phyloP scores from a whole-genome alignment of 1,139 yeast species.

The Hansenula anomala region DNA sequence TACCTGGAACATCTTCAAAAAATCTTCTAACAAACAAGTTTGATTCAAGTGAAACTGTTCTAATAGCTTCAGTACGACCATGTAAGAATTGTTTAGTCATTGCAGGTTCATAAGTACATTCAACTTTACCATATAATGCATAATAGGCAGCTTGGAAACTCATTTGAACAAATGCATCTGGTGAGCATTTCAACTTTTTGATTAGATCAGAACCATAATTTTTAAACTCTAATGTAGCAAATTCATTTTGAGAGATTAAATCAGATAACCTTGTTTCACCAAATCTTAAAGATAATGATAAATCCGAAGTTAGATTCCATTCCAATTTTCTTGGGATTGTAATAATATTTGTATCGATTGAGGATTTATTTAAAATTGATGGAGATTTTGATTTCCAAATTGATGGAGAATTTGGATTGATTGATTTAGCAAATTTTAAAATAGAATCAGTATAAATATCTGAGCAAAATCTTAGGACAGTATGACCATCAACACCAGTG shows the following conservation, averaged over 20 bases:
- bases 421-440: conserved; percentile 77
- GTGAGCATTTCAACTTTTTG: conserved; percentile 83
- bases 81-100: conserved; percentile 87
- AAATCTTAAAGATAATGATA: conserved; percentile 76
- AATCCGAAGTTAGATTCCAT: conserved; percentile 78
- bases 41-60: conserved; percentile 79
- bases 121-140: conserved; percentile 88
- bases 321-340: conserved; percentile 83
- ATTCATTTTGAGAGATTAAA: conserved; percentile 85
- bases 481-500: conserved; percentile 95
- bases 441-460: conserved; percentile 92
- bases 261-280: conserved; percentile 90
- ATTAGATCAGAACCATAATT: conserved; percentile 73
- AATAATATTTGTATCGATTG: conserved; percentile 35
- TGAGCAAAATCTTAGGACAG: conserved; percentile 81
- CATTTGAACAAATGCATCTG: conserved; percentile 94
- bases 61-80: conserved; percentile 89
- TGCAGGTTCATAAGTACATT: conserved; percentile 93
- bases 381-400: conserved; percentile 58
- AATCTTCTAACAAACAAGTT: conserved; percentile 80
- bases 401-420: conserved; percentile 77
- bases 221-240: conserved; percentile 73
- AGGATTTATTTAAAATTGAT: conserved; percentile 36
- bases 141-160: conserved; percentile 91
- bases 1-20: conserved; percentile 60